Base-by-base conservation (phyloP, 805 yeast genomes). In the Starmera caribaea region DNA sequence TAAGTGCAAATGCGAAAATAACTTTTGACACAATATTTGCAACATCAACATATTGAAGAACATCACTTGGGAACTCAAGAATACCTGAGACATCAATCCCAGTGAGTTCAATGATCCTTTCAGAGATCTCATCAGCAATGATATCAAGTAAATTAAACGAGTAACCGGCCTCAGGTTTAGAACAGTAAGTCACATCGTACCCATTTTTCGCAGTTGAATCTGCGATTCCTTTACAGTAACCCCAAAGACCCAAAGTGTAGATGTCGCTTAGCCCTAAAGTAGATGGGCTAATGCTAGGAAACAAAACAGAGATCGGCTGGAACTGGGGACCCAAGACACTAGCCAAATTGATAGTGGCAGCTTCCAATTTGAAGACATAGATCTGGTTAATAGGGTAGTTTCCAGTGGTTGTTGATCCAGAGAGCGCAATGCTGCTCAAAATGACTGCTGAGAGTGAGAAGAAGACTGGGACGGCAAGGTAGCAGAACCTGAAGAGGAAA, bases 181-280 rank as follows among this genome's bases (percentile, higher is more conserved):
- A 61, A 58, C 94, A 84, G 53, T 63, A 63, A 3, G 67, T 62
- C 46, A 66, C 65, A 37, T 63, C 40, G 34, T 56, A 49, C 31
- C 42, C 42, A 27, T 53, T 49, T 30, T 37, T 35, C 13, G 27
- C 13, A 31, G 48, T 9, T 9, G 16, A 11, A 28, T 21, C 24
- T 10, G 32, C 36, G 11, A 37, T 46, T 16, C 78, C 81, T 39
- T 63, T 49, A 57, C 88, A 80, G 58, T 75, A 79, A 21, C 81
- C 81, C 74, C 81, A 79, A 47, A 75, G 58, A 32, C 85, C 83
- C 28, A 77, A 60, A 12, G 73, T 66, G 47, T 73, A 74, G 24
- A 71, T 62, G 33, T 68, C 69, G 3, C 72, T 55, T 8, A 76
- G 48, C 3, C 72, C 73, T 3, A 66, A 45, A 21, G 26, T 21